Evolutionary conservation across 768 basidiomycete species (phyloP), one percentile per base, ranked within the genome.

Genomic region (Ramaria sp.): DNA sequence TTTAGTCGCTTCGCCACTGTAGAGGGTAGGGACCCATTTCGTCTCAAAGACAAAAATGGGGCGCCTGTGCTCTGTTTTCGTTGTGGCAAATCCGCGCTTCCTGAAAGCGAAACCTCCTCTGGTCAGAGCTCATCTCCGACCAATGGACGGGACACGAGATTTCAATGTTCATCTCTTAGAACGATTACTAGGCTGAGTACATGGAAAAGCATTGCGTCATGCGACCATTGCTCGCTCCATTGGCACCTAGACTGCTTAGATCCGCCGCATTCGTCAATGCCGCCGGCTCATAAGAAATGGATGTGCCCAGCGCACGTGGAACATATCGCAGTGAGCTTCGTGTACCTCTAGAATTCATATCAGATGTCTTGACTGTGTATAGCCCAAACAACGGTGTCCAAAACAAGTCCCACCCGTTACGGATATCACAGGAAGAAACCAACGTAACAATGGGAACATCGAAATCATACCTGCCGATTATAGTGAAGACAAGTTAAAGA

Each of bases 291-390:
- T 60, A 88, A 83, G 73, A 96, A 94, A 67, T 99, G 95, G 94
- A 96, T 95, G 93, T 99, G 96, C 67, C 96, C 96, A 7, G 91
- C 95, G 63, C 96, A 99, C 64, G 83, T 82, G n/a, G 93, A 96
- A 60, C 81, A 82, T 56, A 76, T 83, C 51, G 66, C 88, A 57
- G 94, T 95, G 65, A 68, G 90, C 73, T 6, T 49, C 34, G 47
- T 39, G 28, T 44, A 18, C 34, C 53, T 43, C n/a, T 51, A 25
- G 43, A 27, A 13, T 24, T 25, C 27, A 43, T 22, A n/a, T n/a
- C 8, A n/a, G 16, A n/a, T 10, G 9, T 22, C 10, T 28, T 55
- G 47, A 28, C 34, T 27, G 25, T 38, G 16, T 32, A 39, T 18
- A 96, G 93, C 77, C 82, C 3, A 90, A 88, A 63, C 82, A 81